Base-by-base conservation (phyloP, 2,329 filamentous ascomycete species). In the Exutisphaerella laricina region DNA sequence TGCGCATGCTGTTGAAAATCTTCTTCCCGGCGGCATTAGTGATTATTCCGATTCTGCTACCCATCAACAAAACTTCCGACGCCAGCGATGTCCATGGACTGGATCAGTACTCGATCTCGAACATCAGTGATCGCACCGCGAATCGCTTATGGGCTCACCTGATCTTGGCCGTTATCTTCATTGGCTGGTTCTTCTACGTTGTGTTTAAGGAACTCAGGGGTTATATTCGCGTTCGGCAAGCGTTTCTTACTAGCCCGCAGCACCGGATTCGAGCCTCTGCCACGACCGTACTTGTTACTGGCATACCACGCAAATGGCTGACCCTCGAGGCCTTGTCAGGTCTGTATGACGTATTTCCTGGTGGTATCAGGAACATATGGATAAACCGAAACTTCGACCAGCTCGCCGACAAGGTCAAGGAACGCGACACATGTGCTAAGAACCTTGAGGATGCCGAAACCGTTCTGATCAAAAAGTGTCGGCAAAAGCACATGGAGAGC, bases 331-430 rank as follows among this genome's bases (percentile, higher is more conserved):
- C 87, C 0, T 74, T 98, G 4, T 77, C 80, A 45, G 84, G 84
- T 0, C 72, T 98, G 0, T 98, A 94, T 58, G 92, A 98, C 62
- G 89, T 97, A 1, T 97, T 96, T 56, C 92, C 92, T 0, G 92
- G 92, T 14, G 92, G 92, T 21, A 84, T 98, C 59, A 80, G 87
- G 46, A 97, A 97, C 55, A 85, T 98, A 34, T 98, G 90, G 89
- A 82, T 98, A 56, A 98, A 96, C 46, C 79, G 90, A 48, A 86
- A 98, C 60, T 83, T 88, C 53, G 86, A 89, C 31, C 76, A 82
- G 6, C 75, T 98, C 8, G 76, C 86, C 34, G 84, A 89, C 48
- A 97, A 97, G 62, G 84, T 97, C 33, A 77, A 85, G 36, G 70
- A 79, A 50, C 78, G 92, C 32, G 79, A 88, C 48, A 68, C 75